Conservation (phyloP, 2,329 filamentous ascomycete species). For the Bertia moriformis region DNA sequence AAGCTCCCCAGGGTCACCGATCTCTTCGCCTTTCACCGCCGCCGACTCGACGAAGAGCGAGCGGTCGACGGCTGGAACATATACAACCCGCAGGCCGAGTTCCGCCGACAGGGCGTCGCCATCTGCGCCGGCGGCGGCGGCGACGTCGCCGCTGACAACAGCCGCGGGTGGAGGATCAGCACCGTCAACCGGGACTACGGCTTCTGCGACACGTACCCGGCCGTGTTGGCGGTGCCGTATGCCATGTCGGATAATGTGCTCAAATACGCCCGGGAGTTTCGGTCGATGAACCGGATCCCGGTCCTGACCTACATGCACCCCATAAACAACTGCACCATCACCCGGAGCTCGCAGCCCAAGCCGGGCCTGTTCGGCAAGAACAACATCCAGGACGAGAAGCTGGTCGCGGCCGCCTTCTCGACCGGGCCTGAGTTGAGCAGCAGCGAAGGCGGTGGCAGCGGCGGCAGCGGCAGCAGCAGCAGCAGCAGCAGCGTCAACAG, state of each 20-base stretch:
- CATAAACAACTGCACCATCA: slow-evolving; percentile 92
- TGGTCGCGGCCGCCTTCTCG: slow-evolving; percentile 83
- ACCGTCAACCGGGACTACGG: slow-evolving; percentile 77
- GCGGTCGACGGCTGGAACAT: slow-evolving; percentile 67
- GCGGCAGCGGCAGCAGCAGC: slow-evolving; percentile 6
- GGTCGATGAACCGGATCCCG: slow-evolving; percentile 77
- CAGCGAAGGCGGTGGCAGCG: slow-evolving; percentile 31
- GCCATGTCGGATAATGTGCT: slow-evolving; percentile 93
- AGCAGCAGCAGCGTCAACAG: neutral
- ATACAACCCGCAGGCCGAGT: slow-evolving; percentile 78
- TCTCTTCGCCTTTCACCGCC: slow-evolving; percentile 79
- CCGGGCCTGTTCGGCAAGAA: slow-evolving; percentile 73
- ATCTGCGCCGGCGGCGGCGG: too few relatives aligned
- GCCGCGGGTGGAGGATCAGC: slow-evolving; percentile 78
- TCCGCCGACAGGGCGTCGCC: slow-evolving; percentile 74
- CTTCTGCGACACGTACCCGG: slow-evolving; percentile 88
- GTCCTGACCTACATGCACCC: slow-evolving; percentile 88
- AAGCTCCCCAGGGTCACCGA: slow-evolving; percentile 72
- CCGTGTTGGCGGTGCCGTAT: slow-evolving; percentile 68
- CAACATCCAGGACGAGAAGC: slow-evolving; percentile 88
- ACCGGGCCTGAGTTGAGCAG: too few relatives aligned
- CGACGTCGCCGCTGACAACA: slow-evolving; percentile 60
- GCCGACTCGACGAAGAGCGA: slow-evolving; percentile 58
- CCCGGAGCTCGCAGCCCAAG: slow-evolving; percentile 80
- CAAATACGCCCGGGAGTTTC: slow-evolving; percentile 80